Conservation (phyloP, 768 basidiomycete genomes). For the Trametes meyenii region DNA sequence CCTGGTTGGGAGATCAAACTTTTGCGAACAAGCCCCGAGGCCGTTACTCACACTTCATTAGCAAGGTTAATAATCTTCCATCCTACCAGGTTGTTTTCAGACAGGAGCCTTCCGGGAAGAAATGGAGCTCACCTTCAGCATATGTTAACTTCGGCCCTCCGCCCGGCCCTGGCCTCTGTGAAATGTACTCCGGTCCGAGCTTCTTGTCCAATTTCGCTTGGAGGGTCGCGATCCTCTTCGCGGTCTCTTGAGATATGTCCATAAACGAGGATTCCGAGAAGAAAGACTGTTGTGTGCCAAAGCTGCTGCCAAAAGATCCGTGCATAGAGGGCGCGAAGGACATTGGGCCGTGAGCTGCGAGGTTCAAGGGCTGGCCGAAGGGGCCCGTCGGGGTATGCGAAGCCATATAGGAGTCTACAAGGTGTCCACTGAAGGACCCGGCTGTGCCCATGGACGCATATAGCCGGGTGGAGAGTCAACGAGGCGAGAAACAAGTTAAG, state of each 20-base stretch:
- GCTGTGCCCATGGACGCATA: conserved; percentile 34
- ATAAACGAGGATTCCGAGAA: conserved; percentile 31
- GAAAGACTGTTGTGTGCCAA: conserved; percentile 31
- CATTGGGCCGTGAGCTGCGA: conserved; percentile 57
- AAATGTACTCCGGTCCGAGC: conserved; percentile 94
- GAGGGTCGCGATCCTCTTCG: conserved; percentile 66
- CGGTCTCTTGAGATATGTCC: conserved; percentile 62
- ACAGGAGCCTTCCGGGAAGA: background rate
- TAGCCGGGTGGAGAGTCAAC: background rate
- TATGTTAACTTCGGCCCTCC: conserved; percentile 90
- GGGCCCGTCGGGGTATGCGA: conserved; percentile 22
- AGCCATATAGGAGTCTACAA: conserved; percentile 49
- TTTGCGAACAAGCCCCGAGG: background rate
- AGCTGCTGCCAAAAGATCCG: conserved; percentile 41
- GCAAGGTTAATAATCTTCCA: conserved; percentile 99
- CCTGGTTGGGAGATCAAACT: background rate
- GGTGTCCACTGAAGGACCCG: conserved; percentile 60
- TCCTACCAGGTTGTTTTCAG: conserved; percentile 32
- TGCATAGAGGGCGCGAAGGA: conserved; percentile 66
- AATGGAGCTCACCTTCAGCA: conserved; percentile 86
- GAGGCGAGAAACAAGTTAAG: too few species aligned
- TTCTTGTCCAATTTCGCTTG: conserved; percentile 85
- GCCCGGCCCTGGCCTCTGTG: conserved; percentile 84
- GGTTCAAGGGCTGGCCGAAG: conserved; percentile 33
- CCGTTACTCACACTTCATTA: conserved; percentile 68